Evolutionary conservation across 805 yeast species (phyloP).

Genomic region (Zygoascus tannicola): DNA sequence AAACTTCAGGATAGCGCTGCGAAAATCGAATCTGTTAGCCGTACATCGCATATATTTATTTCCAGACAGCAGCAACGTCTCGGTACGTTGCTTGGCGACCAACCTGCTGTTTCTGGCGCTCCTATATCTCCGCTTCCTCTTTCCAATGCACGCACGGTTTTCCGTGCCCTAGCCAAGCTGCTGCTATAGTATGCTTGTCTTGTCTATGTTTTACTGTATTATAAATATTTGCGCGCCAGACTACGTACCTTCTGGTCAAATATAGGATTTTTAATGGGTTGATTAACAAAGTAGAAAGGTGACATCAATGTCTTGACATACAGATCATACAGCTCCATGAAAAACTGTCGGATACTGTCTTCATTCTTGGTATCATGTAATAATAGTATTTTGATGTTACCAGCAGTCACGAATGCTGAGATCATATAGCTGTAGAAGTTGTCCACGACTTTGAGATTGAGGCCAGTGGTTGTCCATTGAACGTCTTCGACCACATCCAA

Average conservation of each 20-base stretch:
- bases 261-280: conserved; percentile 59
- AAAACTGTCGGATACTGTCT: conserved; percentile 71
- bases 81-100: background rate
- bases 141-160: too few species aligned
- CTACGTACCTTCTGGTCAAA: conserved; percentile 69
- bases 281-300: conserved; percentile 76
- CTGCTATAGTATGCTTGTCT: background rate
- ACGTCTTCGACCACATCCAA: conserved; percentile 84
- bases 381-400: conserved; percentile 73
- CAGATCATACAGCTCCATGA: conserved; percentile 75
- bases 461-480: conserved; percentile 63
- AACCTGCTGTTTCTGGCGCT: background rate
- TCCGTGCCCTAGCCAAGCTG: too few species aligned
- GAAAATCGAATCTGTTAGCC: conserved; percentile 16
- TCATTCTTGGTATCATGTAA: conserved; percentile 58
- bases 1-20: conserved; percentile 17
- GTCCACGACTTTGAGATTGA: conserved; percentile 72
- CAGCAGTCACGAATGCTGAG: conserved; percentile 82
- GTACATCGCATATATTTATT: conserved; percentile 16
- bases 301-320: conserved; percentile 77
- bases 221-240: conserved; percentile 69
- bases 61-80: conserved; percentile 11
- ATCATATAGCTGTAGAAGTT: conserved; percentile 72
- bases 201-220: background rate
- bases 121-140: too few species aligned